Conservation (phyloP, 345 rosid genomes). For the Lepidium didymum region DNA sequence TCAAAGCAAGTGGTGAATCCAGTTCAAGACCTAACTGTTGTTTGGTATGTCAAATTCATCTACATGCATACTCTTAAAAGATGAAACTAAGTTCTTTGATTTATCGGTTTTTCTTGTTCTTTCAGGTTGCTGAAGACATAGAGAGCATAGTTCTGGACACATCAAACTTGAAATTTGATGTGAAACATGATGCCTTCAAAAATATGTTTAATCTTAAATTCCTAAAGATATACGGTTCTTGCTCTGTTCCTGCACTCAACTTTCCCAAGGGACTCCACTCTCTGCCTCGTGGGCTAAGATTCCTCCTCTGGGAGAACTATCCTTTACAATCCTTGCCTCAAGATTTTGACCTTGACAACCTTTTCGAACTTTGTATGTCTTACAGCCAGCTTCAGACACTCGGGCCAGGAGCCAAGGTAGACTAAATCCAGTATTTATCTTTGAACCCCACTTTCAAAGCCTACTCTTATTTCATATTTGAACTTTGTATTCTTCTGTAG, state of each 20-base stretch:
- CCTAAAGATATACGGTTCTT: neutral
- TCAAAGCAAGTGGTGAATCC: neutral
- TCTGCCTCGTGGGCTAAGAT: neutral
- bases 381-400: neutral
- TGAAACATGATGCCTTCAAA: neutral
- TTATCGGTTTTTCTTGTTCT: neutral
- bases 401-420: constrained; percentile 1
- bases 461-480: neutral
- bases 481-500: neutral
- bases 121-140: constrained; percentile 9
- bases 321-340: neutral
- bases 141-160: constrained; percentile 2
- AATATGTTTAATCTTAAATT: constrained; percentile 9
- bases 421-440: neutral
- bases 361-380: constrained; percentile 3
- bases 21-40: neutral
- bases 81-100: neutral
- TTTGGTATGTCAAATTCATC: neutral
- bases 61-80: neutral
- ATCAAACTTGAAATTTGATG: neutral
- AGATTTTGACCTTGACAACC: neutral
- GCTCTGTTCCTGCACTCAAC: neutral
- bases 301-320: constrained; percentile 18
- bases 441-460: neutral
- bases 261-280: neutral